A percentile compares a stretch with the other conserved stretches of the same genome.
These are phyloP conservation scores for Geosmithia flava DNA, from an alignment of 2,329 filamentous ascomycete genomes.

Conservation along the genomic window DNA sequence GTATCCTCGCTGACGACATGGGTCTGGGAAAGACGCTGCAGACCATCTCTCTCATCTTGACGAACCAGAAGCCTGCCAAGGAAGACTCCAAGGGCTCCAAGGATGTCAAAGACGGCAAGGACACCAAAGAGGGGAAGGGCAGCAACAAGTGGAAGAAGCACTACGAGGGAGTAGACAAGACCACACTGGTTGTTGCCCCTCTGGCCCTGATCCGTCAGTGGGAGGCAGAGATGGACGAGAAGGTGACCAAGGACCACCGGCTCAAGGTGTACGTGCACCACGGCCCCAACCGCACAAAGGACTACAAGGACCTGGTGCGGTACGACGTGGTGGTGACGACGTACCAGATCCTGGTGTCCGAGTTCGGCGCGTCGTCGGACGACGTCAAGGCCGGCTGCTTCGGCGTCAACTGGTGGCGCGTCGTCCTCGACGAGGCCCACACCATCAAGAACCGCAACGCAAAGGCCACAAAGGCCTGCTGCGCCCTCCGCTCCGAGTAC, in stretches of 20 bases:
- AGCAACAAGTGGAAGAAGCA: constrained; percentile 45
- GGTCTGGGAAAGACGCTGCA: constrained; percentile 90
- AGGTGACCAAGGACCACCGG: constrained; percentile 55
- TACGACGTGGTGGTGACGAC: constrained; percentile 97
- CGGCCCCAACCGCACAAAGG: constrained; percentile 73
- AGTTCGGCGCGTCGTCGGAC: constrained; percentile 60
- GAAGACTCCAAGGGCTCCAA: constrained; percentile 28
- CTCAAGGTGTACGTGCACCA: constrained; percentile 85
- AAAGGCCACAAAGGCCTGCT: constrained; percentile 89
- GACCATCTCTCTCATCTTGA: constrained; percentile 77
- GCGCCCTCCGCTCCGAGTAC: constrained; percentile 72
- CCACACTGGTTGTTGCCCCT: constrained; percentile 84
- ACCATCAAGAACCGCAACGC: constrained; percentile 98
- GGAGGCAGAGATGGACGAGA: constrained; percentile 85
- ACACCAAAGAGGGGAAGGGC: neutral
- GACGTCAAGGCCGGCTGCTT: constrained; percentile 72
- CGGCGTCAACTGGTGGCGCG: constrained; percentile 85
- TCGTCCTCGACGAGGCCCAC: constrained; percentile 93
- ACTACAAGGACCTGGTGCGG: constrained; percentile 59
- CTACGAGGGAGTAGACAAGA: constrained; percentile 57
- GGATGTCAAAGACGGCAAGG: constrained; percentile 29
- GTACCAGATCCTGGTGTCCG: constrained; percentile 88
- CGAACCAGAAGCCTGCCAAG: constrained; percentile 57
- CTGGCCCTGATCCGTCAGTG: constrained; percentile 93
- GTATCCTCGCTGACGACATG: constrained; percentile 89